Conservation (phyloP, 805 yeast species). For the Sugiyamaella marilandica region DNA sequence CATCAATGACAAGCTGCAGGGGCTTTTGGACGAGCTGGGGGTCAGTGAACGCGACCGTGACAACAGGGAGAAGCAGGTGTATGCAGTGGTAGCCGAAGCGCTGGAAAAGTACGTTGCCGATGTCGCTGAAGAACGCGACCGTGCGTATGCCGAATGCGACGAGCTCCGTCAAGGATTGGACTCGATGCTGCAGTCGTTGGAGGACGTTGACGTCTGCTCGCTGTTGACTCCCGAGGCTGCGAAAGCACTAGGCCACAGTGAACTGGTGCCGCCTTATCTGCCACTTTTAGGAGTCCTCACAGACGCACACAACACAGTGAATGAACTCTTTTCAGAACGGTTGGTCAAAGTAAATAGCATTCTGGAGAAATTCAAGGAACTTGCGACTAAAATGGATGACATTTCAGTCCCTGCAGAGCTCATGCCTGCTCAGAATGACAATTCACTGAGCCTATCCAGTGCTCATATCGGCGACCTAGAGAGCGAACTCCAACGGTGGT, state of each 20-base stretch:
- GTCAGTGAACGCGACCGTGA: slow-evolving; percentile 20
- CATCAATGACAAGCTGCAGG: slow-evolving; percentile 25
- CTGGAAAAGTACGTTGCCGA: slow-evolving; percentile 28
- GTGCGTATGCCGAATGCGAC: slow-evolving; percentile 20
- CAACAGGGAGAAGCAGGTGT: slow-evolving; percentile 25
- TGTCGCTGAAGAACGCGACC: slow-evolving; percentile 28
- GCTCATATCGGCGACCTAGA: slow-evolving; percentile 22
- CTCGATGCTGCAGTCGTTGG: slow-evolving; percentile 23
- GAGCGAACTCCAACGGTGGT: slow-evolving; percentile 23
- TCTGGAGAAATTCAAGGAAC: slow-evolving; percentile 17
- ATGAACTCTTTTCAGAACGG: slow-evolving; percentile 22
- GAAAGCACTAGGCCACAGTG: slow-evolving; percentile 10
- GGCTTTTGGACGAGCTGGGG: slow-evolving; percentile 26
- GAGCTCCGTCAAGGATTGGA: slow-evolving; percentile 18
- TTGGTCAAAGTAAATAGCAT: slow-evolving; percentile 14
- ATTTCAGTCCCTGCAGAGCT: slow-evolving; percentile 17
- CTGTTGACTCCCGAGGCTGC: slow-evolving; percentile 16
- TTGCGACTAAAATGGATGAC: slow-evolving; percentile 23
- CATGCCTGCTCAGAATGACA: slow-evolving; percentile 17
- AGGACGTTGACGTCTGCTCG: slow-evolving; percentile 16
- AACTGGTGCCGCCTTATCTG: slow-evolving; percentile 20
- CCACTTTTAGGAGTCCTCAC: slow-evolving; percentile 13
- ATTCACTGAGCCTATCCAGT: slow-evolving; percentile 23
- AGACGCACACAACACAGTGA: slow-evolving; percentile 17
- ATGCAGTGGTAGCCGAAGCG: slow-evolving; percentile 24